Evolutionary conservation across 257 asterid species (phyloP), one percentile per base, ranked within the genome.

Genomic region (Misopates orontium): DNA sequence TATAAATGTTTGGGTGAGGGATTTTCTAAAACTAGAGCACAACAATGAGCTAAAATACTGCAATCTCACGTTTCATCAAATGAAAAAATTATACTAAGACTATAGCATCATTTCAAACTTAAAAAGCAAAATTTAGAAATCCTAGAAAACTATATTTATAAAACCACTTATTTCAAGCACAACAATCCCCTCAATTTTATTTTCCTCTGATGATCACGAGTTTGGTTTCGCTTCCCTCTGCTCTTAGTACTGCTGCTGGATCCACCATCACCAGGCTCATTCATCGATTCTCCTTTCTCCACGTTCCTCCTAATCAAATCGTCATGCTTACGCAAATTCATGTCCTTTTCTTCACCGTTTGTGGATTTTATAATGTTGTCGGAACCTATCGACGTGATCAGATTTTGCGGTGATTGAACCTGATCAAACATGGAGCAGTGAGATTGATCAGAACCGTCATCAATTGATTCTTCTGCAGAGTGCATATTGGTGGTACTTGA

Each of bases 271-370:
- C 44, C 42, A 2, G 62, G 32, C n/a, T 52, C 60, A 21, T 39
- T 44, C 14, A 73, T 73, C 22, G 31, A 22, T 23, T 60, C 68
- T 48, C 75, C 76, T 51, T 79, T 78, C 61, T 60, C 36, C 71
- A 3, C 48, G 20, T 77, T 76, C 47, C 78, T 74, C 52, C 28
- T 74, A 13, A 68, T 76, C 75, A 73, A 48, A 72, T 82, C 87
- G 13, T 42, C 63, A 21, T 75, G 81, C 51, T 69, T 66, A 18
- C 47, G 51, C 31, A 70, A 51, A 50, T 24, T 78, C 18, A 14
- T 25, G 56, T 52, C 31, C 8, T 25, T 15, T 6, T 41, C 64
- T 55, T 18, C 55, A 23, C 41, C 39, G 10, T 56, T 23, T 11
- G 52, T 51, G 13, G 19, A 28, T 47, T 61, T 56, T 28, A 25